phyloP scores from a whole-genome alignment of 768 basidiomycete genomes.

The Coprinopsis sp. region DNA sequence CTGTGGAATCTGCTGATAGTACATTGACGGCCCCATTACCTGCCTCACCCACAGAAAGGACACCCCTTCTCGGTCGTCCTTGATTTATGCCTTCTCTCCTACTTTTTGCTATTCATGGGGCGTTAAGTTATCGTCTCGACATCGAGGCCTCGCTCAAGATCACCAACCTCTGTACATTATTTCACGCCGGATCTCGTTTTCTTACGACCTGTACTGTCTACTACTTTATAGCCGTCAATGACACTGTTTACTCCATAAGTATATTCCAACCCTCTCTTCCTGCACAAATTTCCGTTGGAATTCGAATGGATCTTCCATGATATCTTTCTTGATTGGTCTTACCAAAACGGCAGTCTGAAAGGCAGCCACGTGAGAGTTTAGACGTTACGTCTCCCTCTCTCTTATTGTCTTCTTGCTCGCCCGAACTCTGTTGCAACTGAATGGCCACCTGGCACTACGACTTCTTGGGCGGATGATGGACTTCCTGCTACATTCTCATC shows the following conservation, averaged over 20 bases:
- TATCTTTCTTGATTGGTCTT: neutral
- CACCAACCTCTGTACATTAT: too few relatives aligned
- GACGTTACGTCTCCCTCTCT: slow-evolving; percentile 14
- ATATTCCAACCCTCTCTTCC: too few relatives aligned
- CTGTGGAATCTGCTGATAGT: neutral
- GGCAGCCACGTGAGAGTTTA: slow-evolving; percentile 1
- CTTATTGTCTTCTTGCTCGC: slow-evolving; percentile 21
- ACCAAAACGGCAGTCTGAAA: slow-evolving; percentile 9
- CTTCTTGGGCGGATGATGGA: neutral
- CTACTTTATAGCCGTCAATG: too few relatives aligned
- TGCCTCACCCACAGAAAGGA: slow-evolving; percentile 32
- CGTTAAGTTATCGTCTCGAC: too few relatives aligned
- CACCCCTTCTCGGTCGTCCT: slow-evolving; percentile 34
- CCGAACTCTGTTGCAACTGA: slow-evolving; percentile 2
- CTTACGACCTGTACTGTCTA: too few relatives aligned
- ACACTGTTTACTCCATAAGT: too few relatives aligned
- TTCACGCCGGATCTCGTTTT: too few relatives aligned
- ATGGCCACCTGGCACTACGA: neutral
- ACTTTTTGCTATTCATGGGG: too few relatives aligned
- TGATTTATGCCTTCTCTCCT: slow-evolving; percentile 16
- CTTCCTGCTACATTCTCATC: slow-evolving; percentile 7
- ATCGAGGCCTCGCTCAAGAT: too few relatives aligned
- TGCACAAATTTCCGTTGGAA: too few relatives aligned
- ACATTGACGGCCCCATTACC: slow-evolving; percentile 2
- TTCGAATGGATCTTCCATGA: too few relatives aligned